Evolutionary conservation across 2,329 filamentous ascomycete species (phyloP), one percentile per base, ranked within the genome.

Genomic region (Colletotrichum shisoi): DNA sequence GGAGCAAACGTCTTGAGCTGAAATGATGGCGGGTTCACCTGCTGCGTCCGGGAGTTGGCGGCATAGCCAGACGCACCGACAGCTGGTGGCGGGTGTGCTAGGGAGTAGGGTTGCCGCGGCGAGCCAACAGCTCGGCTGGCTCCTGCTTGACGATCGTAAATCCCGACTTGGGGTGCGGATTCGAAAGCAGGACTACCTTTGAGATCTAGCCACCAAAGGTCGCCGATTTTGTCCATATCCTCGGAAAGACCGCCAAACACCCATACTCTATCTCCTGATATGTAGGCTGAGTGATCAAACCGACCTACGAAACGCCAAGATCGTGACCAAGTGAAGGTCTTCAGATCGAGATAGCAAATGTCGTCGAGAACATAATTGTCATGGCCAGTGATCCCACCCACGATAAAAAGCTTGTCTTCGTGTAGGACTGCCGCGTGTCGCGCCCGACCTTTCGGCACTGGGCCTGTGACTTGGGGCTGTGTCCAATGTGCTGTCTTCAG

Each of bases 261-360:
- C 94, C 94, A 99, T 40, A 99, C 89, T 49, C 93, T 88, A 70
- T 95, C 94, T 62, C 91, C 84, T 85, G 94, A 97, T 67, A 99
- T 90, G 84, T 94, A 97, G 59, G 92, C 93, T 17, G 93, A 93
- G 76, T 99, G 95, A 73, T 99, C 95, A 75, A 97, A 99, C 45
- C 95, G 88, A 56, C 92, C 90, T 31, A 97, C 94, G 76, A 99
- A 99, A 69, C 90, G 91, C 95, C 95, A 99, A 46, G 93, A 90
- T 64, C 93, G 89, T 63, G 94, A 98, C 95, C 95, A 99, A 0
- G 94, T 97, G 84, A 93, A 97, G 2, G 95, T 98, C 81, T 96
- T 97, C 53, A 99, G 83, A 76, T 99, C 95, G 56, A 99, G 86
- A 75, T 96, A 99, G 81, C 93, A 97, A 57, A 99, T 93, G 75